Conservation (phyloP, 208 protist species). For the Tetramitus jugosus region DNA sequence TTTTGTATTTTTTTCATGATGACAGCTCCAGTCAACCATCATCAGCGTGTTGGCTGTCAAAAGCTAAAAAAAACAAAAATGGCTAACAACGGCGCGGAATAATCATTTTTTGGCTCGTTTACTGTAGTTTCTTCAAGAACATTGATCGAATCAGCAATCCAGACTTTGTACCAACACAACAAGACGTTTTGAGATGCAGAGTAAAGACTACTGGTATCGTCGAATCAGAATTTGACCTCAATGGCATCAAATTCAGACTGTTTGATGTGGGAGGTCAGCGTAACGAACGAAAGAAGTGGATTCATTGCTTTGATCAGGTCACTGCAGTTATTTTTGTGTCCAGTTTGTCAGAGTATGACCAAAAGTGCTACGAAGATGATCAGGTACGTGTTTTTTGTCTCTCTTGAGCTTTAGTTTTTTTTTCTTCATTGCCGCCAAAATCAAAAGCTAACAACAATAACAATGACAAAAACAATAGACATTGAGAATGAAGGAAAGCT, state of each 20-base stretch:
- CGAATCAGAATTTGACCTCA: constrained; percentile 56
- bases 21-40: background rate
- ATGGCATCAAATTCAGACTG: constrained; percentile 45
- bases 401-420: too few species aligned
- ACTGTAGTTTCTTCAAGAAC: constrained; percentile 21
- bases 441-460: too few species aligned
- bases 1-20: background rate
- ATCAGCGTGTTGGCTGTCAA: background rate
- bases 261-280: constrained; percentile 26
- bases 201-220: constrained; percentile 70
- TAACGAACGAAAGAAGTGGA: constrained; percentile 51
- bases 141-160: constrained; percentile 8
- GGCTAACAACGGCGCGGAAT: constrained; percentile 22
- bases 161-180: constrained; percentile 49
- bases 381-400: too few species aligned
- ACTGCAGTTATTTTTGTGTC: constrained; percentile 61
- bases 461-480: too few species aligned
- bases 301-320: constrained; percentile 71
- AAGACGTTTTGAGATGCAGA: constrained; percentile 60
- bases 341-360: constrained; percentile 58
- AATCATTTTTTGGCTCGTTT: constrained; percentile 23
- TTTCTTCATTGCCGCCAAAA: too few species aligned
- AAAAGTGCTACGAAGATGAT: constrained; percentile 55
- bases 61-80: constrained; percentile 30
- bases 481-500: constrained; percentile 64